These are phyloP conservation scores for Solanum medicagineum DNA, from an alignment of 257 asterid genomes.

Conservation along the genomic window DNA sequence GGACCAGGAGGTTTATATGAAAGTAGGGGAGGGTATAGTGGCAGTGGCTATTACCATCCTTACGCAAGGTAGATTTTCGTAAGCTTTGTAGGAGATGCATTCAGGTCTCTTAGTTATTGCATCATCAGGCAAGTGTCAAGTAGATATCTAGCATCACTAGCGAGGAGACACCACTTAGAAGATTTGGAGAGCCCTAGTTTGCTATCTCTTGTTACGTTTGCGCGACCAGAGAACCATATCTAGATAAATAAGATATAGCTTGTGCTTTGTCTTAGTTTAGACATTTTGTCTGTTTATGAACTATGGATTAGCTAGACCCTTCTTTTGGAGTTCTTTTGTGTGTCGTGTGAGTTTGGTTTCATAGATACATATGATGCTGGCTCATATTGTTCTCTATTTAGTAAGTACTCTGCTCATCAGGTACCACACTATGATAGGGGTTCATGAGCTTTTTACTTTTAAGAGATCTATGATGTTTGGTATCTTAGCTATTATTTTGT, in stretches of 20 bases:
- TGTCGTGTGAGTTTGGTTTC: not conserved
- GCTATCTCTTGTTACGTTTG: constrained; percentile 1
- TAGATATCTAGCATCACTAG: constrained; percentile 48
- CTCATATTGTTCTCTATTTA: not conserved
- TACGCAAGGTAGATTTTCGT: constrained; percentile 70
- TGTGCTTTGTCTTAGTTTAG: constrained; percentile 4
- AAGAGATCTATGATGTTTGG: not conserved
- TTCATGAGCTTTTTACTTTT: not conserved
- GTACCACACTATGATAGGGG: not conserved
- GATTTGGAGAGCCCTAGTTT: constrained; percentile 39
- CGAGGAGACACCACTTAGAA: constrained; percentile 49
- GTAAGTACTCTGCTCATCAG: not conserved
- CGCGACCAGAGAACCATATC: constrained; percentile 6
- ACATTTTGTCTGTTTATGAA: not conserved
- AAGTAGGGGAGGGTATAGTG: constrained; percentile 91
- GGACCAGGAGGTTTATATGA: constrained; percentile 81
- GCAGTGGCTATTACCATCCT: constrained; percentile 91
- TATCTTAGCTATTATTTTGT: not conserved
- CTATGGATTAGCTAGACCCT: not conserved
- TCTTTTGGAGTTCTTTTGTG: not conserved
- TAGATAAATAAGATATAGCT: not conserved
- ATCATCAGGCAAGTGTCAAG: constrained; percentile 37
- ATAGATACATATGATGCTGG: not conserved
- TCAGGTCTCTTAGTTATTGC: constrained; percentile 44
- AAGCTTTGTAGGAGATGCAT: constrained; percentile 51